Conservation (phyloP, 75 land plant species). For the Azolla pinnata region DNA sequence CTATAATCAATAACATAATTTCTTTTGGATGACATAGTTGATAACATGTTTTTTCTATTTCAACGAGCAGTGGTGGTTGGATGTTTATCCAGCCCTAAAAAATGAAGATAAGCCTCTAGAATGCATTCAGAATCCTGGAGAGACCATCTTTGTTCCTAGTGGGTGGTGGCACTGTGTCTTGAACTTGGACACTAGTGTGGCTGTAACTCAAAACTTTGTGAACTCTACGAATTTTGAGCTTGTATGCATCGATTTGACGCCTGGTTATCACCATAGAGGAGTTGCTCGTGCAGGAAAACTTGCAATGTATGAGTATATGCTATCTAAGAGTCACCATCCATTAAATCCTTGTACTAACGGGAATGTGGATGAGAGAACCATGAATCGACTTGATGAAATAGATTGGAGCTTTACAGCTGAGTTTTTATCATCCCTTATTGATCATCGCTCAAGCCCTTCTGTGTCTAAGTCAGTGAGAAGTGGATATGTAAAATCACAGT, state of each 20-base stretch:
- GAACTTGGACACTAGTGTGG: conserved; percentile 78
- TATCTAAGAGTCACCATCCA: too few relatives aligned
- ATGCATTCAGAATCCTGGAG: conserved; percentile 89
- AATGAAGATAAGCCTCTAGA: conserved; percentile 86
- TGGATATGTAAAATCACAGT: conserved; percentile 56
- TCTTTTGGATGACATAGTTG: neutral
- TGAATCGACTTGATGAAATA: too few relatives aligned
- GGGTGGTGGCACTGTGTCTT: conserved; percentile 99
- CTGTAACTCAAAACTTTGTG: conserved; percentile 97
- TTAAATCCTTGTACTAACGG: too few relatives aligned
- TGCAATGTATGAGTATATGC: conserved; percentile 45
- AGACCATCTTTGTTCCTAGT: conserved; percentile 95
- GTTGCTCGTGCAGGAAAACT: conserved; percentile 92
- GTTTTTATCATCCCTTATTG: conserved; percentile 45
- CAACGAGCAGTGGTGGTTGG: conserved; percentile 91
- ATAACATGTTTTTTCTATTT: neutral
- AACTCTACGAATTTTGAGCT: conserved; percentile 75
- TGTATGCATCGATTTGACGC: conserved; percentile 93
- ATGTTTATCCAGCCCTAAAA: conserved; percentile 72
- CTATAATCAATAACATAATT: neutral
- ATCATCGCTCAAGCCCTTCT: conserved; percentile 65
- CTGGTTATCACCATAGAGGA: conserved; percentile 87
- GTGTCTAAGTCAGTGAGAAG: conserved; percentile 54
- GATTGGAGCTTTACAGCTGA: conserved; percentile 32
- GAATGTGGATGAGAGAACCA: too few relatives aligned